Evolutionary conservation across 495 filamentous ascomycete genomes (phyloP).

Genomic region (Penicillium psychrofluorescens): DNA sequence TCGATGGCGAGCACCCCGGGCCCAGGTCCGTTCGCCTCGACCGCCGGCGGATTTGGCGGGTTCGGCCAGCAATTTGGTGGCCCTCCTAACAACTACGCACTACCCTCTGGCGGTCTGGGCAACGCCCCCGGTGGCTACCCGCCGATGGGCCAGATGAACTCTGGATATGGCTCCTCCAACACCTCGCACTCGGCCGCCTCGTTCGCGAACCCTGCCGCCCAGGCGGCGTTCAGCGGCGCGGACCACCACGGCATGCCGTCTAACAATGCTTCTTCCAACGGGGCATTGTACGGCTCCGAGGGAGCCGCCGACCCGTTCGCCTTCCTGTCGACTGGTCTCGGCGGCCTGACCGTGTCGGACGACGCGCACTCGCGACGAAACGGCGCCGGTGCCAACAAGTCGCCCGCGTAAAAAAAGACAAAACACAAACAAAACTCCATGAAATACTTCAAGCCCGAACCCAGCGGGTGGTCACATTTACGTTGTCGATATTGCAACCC

Average conservation of each 20-base stretch:
- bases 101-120: constrained; percentile 77
- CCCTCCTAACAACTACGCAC: constrained; percentile 80
- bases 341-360: constrained; percentile 73
- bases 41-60: constrained; percentile 67
- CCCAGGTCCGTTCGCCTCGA: constrained; percentile 69
- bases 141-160: constrained; percentile 66
- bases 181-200: constrained; percentile 76
- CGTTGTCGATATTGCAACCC: constrained; percentile 36
- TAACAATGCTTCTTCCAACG: constrained; percentile 41
- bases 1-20: constrained; percentile 83
- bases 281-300: constrained; percentile 51
- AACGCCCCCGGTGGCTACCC: constrained; percentile 75
- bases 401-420: constrained; percentile 30
- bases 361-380: constrained; percentile 72
- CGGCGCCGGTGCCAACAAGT: constrained; percentile 48
- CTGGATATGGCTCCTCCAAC: constrained; percentile 54
- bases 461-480: constrained; percentile 20
- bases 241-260: constrained; percentile 61
- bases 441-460: constrained; percentile 12
- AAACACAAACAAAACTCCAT: constrained; percentile 1
- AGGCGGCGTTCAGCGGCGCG: constrained; percentile 85
- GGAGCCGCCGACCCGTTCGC: constrained; percentile 76
- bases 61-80: constrained; percentile 81
- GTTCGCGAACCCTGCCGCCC: constrained; percentile 87
- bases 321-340: constrained; percentile 77